Evolutionary conservation across 192 early-diverging fungal species (phyloP), one percentile per base, ranked within the genome.

Genomic region (Phycomyces nitens): DNA sequence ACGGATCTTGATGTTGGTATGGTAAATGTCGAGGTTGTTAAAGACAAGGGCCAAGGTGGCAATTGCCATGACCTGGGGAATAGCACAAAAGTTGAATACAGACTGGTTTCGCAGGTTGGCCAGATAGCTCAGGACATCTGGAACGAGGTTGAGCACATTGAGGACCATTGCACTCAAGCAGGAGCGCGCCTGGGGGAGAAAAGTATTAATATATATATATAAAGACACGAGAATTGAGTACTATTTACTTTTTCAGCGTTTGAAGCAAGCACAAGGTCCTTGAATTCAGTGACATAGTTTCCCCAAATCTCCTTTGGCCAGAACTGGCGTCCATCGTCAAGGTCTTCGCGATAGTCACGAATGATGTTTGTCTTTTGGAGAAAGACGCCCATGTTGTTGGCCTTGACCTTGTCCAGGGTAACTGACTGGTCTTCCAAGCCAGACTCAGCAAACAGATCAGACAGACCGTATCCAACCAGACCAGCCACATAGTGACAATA

Each of bases 51-150:
- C 80, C 18, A 99, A 73, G 1, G 95, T 91, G 24, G 97, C 89
- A 68, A 99, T 92, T 12, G 97, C 97, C 97, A 98, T 98, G 16
- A 97, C 89, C 82, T 99, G 96, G n/a, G 97, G 97, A 60, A 99
- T 99, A 14, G 97, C 97, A 68, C 92, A 93, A 72, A 98, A 98
- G 65, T 86, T 88, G 74, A 98, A 94, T 43, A 94, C 86, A 1
- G 87, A 84, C 22, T 84, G 87, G 60, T 98, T 89, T 53, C 79
- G 68, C 54, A 99, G 79, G 53, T 79, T 68, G 49, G 73, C 74
- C 74, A 99, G 78, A 72, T 98, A 99, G 47, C 87, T 89, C 24
- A 99, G 78, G 57, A 90, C 89, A 58, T 90, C 86, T 38, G 94
- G 92, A 3, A 96, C 89, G 56, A 92, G 88, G 70, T 80, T 67